Base-by-base conservation (phyloP, 2,329 filamentous ascomycete species). In the Cercospora sesami region DNA sequence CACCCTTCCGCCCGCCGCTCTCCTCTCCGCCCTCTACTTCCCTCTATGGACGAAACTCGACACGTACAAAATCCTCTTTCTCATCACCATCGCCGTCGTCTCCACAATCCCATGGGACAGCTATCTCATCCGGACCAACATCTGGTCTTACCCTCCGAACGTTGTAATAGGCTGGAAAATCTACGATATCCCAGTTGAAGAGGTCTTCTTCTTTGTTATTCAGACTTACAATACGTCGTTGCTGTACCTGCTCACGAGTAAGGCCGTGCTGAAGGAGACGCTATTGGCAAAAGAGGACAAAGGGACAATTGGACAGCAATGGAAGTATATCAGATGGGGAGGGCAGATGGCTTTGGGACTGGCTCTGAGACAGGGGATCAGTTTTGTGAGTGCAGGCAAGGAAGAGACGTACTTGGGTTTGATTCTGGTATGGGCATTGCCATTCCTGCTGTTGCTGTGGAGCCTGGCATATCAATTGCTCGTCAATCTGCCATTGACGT, bases 21-120 rank as follows among this genome's bases (percentile, higher is more conserved):
- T 85, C 51, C 82, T 91, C 71, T 88, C 88, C 16, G 72, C 85
- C 51, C 78, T 90, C 59, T 86, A 87, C 70, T 83, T 82, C 57
- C 90, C 89, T 2, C 82, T 92, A 39, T 83, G 87, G 64, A 90
- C 86, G 21, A 83, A 81, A 39, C 80, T 88, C 65, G 89, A 91
- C 75, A 74, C 86, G 45, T 89, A 87, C 78, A 89, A 89, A 75
- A 85, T 89, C 63, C 72, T 79, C 33, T 88, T 87, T 70, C 80
- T 92, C 61, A 82, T 90, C 67, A 79, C 82, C 21, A 83, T 91
- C 71, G 89, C 90, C 21, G 87, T 93, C 59, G 74, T 83, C 28
- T 86, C 90, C 4, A 92, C 91, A 0, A 87, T 90, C 28, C 91
- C 91, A 33, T 93, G 90, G 90, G 90, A 93, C 74, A 90, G 89